Base-by-base conservation (phyloP, 495 filamentous ascomycete genomes). In the Terfezia boudieri region DNA sequence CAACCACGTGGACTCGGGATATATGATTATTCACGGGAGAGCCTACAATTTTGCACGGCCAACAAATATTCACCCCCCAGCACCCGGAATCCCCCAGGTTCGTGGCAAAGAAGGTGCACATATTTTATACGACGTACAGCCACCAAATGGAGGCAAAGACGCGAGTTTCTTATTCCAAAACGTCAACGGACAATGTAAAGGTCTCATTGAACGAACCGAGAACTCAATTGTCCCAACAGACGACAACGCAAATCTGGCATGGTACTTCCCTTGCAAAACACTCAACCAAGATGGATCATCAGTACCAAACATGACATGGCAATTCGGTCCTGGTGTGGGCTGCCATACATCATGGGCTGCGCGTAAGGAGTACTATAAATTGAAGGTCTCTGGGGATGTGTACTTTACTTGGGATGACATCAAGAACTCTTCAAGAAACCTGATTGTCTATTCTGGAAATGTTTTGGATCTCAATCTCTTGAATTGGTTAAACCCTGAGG, bases 121-220 rank as follows among this genome's bases (percentile, higher is more conserved):
- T 62, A 78, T 99, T 20, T 69, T 99, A 2, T 99, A 79, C 58
- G 86, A 95, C 66, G 68, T 94, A 5, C 71, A 81, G 60, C 87
- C 94, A 64, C 86, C 26, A 2, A 77, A 86, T 65, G 84, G 79
- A 49, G 92, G 88, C 0, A 72, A 82, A 62, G 92, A 99, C 67
- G 87, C 83, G 50, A 95, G 87, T 63, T 99, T 99, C 67, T 70
- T 96, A 61, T 99, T 99, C 69, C 92, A 99, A 66, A 90, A 95
- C 61, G 92, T 99, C 65, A 99, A 99, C 61, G 92, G 90, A 16
- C 84, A 83, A 53, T 99, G 92, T 75, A 99, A 96, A 68, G 85
- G 76, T 2, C 67, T 96, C 7, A 93, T 99, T 62, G 93, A 75
- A 2, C 68, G 73, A 0, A 75, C 79, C 3, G 68, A 73, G 2